These are phyloP conservation scores for Russula sp. DNA, from an alignment of 768 basidiomycete genomes.

Conservation along the genomic window DNA sequence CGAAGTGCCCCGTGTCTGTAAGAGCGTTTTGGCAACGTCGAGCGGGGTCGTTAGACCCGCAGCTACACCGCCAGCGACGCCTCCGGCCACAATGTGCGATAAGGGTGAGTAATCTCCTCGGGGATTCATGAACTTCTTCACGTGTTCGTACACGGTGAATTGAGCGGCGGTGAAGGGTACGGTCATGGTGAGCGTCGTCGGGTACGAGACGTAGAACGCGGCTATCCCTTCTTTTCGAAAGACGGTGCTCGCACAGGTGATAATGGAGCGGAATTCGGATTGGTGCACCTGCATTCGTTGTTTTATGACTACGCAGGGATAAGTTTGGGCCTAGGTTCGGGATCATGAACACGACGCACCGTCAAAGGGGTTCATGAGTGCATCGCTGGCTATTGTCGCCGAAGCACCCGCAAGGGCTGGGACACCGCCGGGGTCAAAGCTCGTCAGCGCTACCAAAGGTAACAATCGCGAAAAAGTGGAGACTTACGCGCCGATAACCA, in stretches of 20 bases:
- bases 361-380: constrained; percentile 99
- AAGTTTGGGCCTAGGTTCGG: constrained; percentile 17
- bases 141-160: constrained; percentile 92
- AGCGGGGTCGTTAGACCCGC: constrained; percentile 95
- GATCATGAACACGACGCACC: constrained; percentile 53
- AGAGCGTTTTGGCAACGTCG: constrained; percentile 95
- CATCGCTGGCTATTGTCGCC: constrained; percentile 93
- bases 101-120: constrained; percentile 84
- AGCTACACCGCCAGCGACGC: constrained; percentile 88
- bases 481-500: constrained; percentile 84
- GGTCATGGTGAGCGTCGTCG: constrained; percentile 93
- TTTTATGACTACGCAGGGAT: constrained; percentile 74
- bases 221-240: constrained; percentile 79
- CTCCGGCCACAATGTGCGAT: constrained; percentile 90
- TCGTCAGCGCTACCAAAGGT: background rate
- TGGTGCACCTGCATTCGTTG: constrained; percentile 98
- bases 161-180: constrained; percentile 99
- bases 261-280: constrained; percentile 84
- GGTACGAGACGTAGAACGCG: constrained; percentile 98
- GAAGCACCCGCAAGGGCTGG: constrained; percentile 88
- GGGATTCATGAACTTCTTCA: constrained; percentile 86
- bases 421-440: background rate
- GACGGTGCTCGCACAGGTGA: constrained; percentile 81
- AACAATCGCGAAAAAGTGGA: constrained; percentile 13
- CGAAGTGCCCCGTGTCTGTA: constrained; percentile 95